phyloP scores from a whole-genome alignment of 495 filamentous ascomycete species.

The Apiosordaria backusii region DNA sequence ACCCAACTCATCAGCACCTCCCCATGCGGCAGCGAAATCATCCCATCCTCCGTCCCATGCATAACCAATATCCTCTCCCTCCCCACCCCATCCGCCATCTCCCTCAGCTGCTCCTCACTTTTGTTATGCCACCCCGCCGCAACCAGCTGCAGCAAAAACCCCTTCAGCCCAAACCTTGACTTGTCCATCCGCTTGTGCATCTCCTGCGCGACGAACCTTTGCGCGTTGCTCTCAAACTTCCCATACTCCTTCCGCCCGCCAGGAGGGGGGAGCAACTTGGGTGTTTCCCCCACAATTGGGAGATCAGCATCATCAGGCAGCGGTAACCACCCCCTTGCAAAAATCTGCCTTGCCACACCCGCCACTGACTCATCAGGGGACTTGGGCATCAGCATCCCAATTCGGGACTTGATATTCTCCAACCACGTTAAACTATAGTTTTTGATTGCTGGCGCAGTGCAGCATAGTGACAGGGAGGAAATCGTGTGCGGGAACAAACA shows the following conservation, averaged over 20 bases:
- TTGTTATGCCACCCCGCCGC: conserved; percentile 81
- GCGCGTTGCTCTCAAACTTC: conserved; percentile 68
- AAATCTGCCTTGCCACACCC: conserved; percentile 56
- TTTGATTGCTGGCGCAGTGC: conserved; percentile 68
- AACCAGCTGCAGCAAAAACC: conserved; percentile 72
- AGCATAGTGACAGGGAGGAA: conserved; percentile 62
- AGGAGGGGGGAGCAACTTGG: conserved; percentile 19
- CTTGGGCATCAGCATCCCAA: conserved; percentile 67
- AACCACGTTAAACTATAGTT: conserved; percentile 47
- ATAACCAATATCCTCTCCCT: conserved; percentile 67
- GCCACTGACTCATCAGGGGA: conserved; percentile 50
- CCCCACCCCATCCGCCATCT: conserved; percentile 62
- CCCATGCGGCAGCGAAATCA: conserved; percentile 69
- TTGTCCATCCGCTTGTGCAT: conserved; percentile 58
- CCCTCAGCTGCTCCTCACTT: conserved; percentile 55
- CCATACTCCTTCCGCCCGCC: conserved; percentile 23
- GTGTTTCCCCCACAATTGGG: conserved; percentile 29
- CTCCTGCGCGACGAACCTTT: conserved; percentile 75
- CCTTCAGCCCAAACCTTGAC: conserved; percentile 54
- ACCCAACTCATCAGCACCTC: conserved; percentile 53
- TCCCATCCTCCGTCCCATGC: conserved; percentile 69
- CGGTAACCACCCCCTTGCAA: conserved; percentile 57
- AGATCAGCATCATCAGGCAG: conserved; percentile 55
- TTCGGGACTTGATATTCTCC: conserved; percentile 65
- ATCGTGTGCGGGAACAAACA: conserved; percentile 60